Evolutionary conservation across 140 eudicot genomes (phyloP), one percentile per base, ranked within the genome.

Genomic region (Oenanthe javanica): DNA sequence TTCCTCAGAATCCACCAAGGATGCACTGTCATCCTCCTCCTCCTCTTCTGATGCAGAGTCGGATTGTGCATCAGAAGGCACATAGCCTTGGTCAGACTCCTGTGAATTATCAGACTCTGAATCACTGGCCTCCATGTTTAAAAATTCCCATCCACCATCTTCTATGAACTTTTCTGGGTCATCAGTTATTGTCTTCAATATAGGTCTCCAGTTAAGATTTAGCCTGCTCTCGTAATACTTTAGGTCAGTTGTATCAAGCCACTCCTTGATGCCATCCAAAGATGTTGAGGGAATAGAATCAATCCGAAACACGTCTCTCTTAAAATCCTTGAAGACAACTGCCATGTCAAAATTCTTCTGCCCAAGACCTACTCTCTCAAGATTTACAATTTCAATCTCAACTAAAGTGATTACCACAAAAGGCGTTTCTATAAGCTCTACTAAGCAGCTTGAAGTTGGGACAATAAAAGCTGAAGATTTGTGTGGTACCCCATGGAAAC

Each of bases 121-220:
- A 75, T 89, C 99, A 79, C 96, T 89, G 73, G 93, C 97, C 45
- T 84, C 93, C 99, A 59, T 97, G 93, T 82, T 91, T 96, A 21
- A 96, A 47, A 74, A 74, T 47, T 74, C 78, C 78, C 78, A 74
- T 40, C 78, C 78, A 74, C 78, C 78, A 74, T 74, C 78, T 57
- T 74, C 78, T 23, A 74, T 74, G 59, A 74, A 74, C 57, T 74
- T 74, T 4, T 74, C 78, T 23, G 79, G 79, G 66, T 76, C 79
- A 76, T 76, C 79, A 1, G 67, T 76, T 19, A 76, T 76, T 50
- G 79, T 76, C 67, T 76, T 76, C 47, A 76, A 76, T 27, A 76
- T 76, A 59, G 79, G 79, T 43, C 79, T 50, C 79, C 79, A 76
- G 16, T 76, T 76, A 19, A 76, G 79, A 76, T 76, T 76, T 16